These are phyloP conservation scores for Coprinopsis strossmayeri DNA, from an alignment of 768 basidiomycete genomes.

Conservation along the genomic window DNA sequence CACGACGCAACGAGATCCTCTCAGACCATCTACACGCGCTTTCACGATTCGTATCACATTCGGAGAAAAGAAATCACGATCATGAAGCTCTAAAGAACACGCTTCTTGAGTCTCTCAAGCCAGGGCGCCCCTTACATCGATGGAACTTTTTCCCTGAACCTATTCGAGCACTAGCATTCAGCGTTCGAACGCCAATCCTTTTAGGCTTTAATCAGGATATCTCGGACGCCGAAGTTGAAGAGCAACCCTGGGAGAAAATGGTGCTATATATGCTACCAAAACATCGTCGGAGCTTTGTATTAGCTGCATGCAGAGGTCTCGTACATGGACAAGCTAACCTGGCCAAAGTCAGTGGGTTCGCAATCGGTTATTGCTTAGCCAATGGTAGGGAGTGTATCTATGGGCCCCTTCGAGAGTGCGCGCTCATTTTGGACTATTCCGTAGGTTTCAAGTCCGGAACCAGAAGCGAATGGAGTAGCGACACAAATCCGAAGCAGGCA, in stretches of 20 bases:
- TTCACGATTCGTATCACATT: not conserved
- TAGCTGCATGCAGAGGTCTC: not conserved
- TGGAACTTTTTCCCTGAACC: conserved; percentile 3
- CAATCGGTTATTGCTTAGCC: not conserved
- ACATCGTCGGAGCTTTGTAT: conserved; percentile 1
- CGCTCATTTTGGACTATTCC: too few species aligned
- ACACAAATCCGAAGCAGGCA: too few species aligned
- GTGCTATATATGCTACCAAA: not conserved
- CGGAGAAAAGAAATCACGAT: not conserved
- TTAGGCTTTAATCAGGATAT: not conserved
- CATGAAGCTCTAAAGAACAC: not conserved
- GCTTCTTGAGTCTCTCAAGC: not conserved
- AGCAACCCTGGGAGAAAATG: conserved; percentile 6
- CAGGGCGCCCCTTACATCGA: not conserved
- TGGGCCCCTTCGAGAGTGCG: too few species aligned
- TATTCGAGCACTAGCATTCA: not conserved
- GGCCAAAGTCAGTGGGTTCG: not conserved
- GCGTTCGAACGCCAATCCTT: not conserved
- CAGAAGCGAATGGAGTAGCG: too few species aligned
- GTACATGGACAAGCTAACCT: not conserved
- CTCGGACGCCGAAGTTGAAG: not conserved
- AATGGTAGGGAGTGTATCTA: too few species aligned
- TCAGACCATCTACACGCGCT: conserved; percentile 1
- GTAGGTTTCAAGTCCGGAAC: too few species aligned
- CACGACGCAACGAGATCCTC: not conserved